phyloP scores from a whole-genome alignment of 495 filamentous ascomycete species.

The Mycothermus thermophilus region DNA sequence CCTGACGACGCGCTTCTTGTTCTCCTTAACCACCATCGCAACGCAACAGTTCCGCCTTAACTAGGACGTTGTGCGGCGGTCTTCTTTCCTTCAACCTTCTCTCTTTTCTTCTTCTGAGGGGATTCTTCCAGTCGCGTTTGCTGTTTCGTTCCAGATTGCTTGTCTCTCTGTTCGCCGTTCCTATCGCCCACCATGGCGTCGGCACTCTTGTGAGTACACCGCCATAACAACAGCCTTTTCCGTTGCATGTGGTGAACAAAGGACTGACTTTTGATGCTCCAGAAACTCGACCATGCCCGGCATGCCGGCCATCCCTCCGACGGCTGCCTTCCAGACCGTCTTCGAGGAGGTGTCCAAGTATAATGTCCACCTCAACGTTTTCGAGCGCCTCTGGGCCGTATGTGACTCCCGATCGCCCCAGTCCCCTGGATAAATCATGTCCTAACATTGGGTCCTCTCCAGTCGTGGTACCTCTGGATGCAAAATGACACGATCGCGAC shows the following conservation, averaged over 20 bases:
- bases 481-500: conserved; percentile 92
- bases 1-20: conserved; percentile 3
- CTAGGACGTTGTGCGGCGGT: conserved; percentile 3
- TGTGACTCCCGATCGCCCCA: conserved; percentile 23
- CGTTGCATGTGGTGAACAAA: too few species aligned
- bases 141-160: not conserved
- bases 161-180: not conserved
- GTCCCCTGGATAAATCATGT: not conserved
- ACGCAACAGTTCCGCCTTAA: conserved; percentile 8
- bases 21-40: conserved; percentile 5
- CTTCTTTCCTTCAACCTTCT: conserved; percentile 8
- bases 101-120: conserved; percentile 1
- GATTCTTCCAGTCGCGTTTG: not conserved
- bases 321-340: conserved; percentile 60
- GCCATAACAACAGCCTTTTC: not conserved
- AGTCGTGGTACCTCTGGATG: conserved; percentile 91
- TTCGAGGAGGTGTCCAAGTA: conserved; percentile 78
- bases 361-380: conserved; percentile 73
- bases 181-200: conserved; percentile 23
- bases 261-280: conserved; percentile 10
- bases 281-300: conserved; percentile 37
- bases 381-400: conserved; percentile 80
- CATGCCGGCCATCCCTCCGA: conserved; percentile 19
- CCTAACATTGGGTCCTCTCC: not conserved
- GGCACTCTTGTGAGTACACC: conserved; percentile 22